These are phyloP conservation scores for Albophoma yamanashiensis DNA, from an alignment of 2,329 filamentous ascomycete genomes.

Conservation along the genomic window DNA sequence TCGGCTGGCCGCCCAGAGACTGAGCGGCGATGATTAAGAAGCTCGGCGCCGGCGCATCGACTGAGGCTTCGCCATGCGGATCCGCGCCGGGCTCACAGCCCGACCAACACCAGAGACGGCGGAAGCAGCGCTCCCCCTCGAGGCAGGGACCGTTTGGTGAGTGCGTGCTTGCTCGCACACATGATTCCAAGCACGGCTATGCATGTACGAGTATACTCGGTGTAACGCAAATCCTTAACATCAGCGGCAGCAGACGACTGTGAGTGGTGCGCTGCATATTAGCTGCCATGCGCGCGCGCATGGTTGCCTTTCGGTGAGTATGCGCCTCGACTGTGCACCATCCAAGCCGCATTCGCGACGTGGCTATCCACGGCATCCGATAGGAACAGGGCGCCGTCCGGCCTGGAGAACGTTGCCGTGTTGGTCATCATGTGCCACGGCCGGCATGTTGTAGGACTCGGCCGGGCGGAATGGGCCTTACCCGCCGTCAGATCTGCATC, in stretches of 20 bases:
- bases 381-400: constrained; percentile 1
- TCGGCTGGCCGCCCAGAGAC: neutral
- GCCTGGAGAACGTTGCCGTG: neutral
- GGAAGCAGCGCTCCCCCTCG: neutral
- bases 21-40: neutral
- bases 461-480: neutral
- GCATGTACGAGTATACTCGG: neutral
- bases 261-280: neutral
- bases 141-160: too few relatives aligned
- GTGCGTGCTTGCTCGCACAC: neutral
- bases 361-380: constrained; percentile 1
- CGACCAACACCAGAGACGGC: neutral
- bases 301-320: neutral
- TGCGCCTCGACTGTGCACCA: constrained; percentile 1
- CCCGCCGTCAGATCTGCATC: constrained; percentile 4
- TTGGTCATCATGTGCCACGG: neutral
- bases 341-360: neutral
- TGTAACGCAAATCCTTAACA: neutral
- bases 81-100: neutral
- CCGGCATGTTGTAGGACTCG: neutral
- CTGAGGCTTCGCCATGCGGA: neutral
- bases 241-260: neutral
- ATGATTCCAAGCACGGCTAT: neutral
- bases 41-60: neutral
- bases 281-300: neutral